These are phyloP conservation scores for Sclerotinia spermophila DNA, from an alignment of 2,329 filamentous ascomycete genomes.

Conservation along the genomic window DNA sequence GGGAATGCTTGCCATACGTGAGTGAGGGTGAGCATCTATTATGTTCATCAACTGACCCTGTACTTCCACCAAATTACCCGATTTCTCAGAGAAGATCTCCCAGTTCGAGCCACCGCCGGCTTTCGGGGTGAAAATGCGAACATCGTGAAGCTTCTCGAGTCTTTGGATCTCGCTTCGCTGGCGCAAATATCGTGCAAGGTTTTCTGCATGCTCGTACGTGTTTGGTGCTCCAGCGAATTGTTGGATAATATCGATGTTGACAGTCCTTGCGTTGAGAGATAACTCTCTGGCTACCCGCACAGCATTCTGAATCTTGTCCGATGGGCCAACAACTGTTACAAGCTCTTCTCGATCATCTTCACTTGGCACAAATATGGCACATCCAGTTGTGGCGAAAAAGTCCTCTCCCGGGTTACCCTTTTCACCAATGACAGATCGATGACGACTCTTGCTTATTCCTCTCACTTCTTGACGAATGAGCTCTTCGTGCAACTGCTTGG, in stretches of 20 bases:
- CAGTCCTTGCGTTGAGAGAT: slow-evolving; percentile 82
- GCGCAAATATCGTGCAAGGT: slow-evolving; percentile 82
- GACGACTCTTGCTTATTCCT: slow-evolving; percentile 78
- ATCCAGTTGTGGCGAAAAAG: slow-evolving; percentile 88
- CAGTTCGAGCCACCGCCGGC: slow-evolving; percentile 72
- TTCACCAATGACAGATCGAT: slow-evolving; percentile 92
- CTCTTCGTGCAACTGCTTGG: slow-evolving; percentile 69
- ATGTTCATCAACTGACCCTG: slow-evolving; percentile 72
- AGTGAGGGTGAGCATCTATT: slow-evolving; percentile 69
- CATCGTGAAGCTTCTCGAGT: slow-evolving; percentile 73
- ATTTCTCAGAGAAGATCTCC: slow-evolving; percentile 84
- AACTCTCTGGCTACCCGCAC: slow-evolving; percentile 84
- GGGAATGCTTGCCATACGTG: slow-evolving; percentile 61
- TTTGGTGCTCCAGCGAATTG: slow-evolving; percentile 75
- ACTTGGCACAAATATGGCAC: slow-evolving; percentile 74
- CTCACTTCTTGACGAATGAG: slow-evolving; percentile 59
- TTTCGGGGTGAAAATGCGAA: slow-evolving; percentile 81
- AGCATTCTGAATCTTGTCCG: slow-evolving; percentile 68
- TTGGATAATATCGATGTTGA: slow-evolving; percentile 75
- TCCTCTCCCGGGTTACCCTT: slow-evolving; percentile 75
- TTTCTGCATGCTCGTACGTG: slow-evolving; percentile 73
- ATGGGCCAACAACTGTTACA: slow-evolving; percentile 79
- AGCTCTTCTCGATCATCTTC: slow-evolving; percentile 69
- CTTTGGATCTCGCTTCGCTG: slow-evolving; percentile 78
- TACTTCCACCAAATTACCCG: slow-evolving; percentile 75